A percentile compares a stretch with the other conserved stretches of the same genome.
phyloP scores from a whole-genome alignment of 1,139 yeast genomes.

The Nakaseomyces bracarensis region DNA sequence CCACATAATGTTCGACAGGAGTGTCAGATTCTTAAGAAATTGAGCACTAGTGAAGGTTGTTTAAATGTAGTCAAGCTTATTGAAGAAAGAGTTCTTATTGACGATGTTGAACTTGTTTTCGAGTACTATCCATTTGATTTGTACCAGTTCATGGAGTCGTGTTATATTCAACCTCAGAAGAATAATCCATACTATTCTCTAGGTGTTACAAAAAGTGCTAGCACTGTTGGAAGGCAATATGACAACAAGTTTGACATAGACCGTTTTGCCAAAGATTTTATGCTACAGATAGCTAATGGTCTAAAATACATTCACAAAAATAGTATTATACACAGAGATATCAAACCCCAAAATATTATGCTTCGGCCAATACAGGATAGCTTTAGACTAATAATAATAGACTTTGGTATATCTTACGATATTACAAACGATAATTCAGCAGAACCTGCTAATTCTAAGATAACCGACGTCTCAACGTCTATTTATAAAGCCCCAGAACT shows the following conservation, averaged over 20 bases:
- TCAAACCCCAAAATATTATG: constrained; percentile 74
- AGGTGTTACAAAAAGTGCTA: constrained; percentile 9
- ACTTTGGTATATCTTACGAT: constrained; percentile 69
- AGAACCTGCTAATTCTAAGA: constrained; percentile 43
- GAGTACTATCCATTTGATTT: constrained; percentile 19
- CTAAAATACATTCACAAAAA: constrained; percentile 44
- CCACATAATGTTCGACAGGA: constrained; percentile 30
- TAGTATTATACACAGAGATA: constrained; percentile 79
- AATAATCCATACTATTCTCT: constrained; percentile 31
- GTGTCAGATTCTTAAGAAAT: constrained; percentile 18
- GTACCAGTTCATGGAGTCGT: constrained; percentile 19
- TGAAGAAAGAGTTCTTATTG: constrained; percentile 8
- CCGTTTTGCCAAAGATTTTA: constrained; percentile 30
- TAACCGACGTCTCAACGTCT: constrained; percentile 69
- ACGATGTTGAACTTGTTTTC: constrained; percentile 13
- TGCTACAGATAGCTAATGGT: constrained; percentile 41
- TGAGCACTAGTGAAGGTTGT: constrained; percentile 10
- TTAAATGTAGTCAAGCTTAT: constrained; percentile 18
- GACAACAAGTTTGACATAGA: constrained; percentile 19
- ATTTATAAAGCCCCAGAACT: constrained; percentile 81
- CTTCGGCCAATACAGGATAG: constrained; percentile 27
- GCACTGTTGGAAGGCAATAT: background rate
- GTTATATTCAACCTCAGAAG: constrained; percentile 16
- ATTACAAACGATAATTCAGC: constrained; percentile 26
- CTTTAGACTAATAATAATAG: constrained; percentile 46